Conservation (phyloP, 2,329 filamentous ascomycete species). For the Stromatinia cepivora region DNA sequence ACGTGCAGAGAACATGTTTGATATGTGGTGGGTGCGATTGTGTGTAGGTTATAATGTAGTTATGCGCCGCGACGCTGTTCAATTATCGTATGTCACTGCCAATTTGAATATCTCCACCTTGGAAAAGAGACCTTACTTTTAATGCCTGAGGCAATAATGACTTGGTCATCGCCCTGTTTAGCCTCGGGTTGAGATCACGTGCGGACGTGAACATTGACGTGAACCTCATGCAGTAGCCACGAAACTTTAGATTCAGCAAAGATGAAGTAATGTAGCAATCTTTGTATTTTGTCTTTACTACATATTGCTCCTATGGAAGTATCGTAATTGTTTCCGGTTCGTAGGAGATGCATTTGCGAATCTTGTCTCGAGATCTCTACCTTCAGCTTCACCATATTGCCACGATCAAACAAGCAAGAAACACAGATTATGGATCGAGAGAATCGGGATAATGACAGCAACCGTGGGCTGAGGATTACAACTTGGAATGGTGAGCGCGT, state of each 20-base stretch:
- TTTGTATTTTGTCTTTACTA: neutral
- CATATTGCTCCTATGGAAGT: neutral
- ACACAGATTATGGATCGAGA: constrained; percentile 1
- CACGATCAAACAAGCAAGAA: neutral
- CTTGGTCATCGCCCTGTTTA: neutral
- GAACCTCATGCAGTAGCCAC: neutral
- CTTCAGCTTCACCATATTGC: neutral
- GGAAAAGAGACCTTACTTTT: neutral
- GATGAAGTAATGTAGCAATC: neutral
- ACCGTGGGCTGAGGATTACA: constrained; percentile 76
- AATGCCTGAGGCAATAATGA: neutral
- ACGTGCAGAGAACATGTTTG: constrained; percentile 64
- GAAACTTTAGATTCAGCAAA: neutral
- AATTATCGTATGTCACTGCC: constrained; percentile 21
- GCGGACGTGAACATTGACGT: neutral
- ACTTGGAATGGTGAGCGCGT: constrained; percentile 73
- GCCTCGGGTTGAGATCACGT: neutral
- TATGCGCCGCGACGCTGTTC: constrained; percentile 21
- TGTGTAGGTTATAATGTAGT: constrained; percentile 12
- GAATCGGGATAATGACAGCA: neutral
- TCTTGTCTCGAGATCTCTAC: neutral
- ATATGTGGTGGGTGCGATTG: constrained; percentile 27
- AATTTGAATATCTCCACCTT: constrained; percentile 9
- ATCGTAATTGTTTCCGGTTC: neutral
- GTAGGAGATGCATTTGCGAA: constrained; percentile 16